Evolutionary conservation across 2,329 filamentous ascomycete genomes (phyloP), one percentile per base, ranked within the genome.

Genomic region (Ophidiomyces ophidiicola): DNA sequence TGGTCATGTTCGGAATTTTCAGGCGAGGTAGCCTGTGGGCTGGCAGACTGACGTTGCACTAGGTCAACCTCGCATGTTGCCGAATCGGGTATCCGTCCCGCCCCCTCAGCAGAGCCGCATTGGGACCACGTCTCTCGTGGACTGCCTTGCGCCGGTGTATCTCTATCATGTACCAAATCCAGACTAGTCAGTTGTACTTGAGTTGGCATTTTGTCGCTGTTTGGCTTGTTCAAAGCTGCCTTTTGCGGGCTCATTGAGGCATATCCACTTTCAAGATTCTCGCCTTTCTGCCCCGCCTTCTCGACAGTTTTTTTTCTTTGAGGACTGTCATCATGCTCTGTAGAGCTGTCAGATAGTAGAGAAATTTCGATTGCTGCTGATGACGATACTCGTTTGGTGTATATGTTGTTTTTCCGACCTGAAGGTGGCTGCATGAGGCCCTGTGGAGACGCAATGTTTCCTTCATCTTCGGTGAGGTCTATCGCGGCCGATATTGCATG

Each of bases 401-500:
- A 14, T 14, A 14, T 28, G 11, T 4, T 10, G 11, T 14, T 10
- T 10, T n/a, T n/a, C n/a, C n/a, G n/a, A n/a, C n/a, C n/a, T n/a
- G n/a, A n/a, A n/a, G n/a, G n/a, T n/a, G n/a, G n/a, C n/a, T n/a
- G n/a, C n/a, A n/a, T n/a, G n/a, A n/a, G n/a, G n/a, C n/a, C n/a
- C 15, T 17, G 29, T 7, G 8, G 36, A 39, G 3, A 20, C 36
- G 23, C 36, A 20, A 17, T 39, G 14, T 18, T 26, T 15, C 23
- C 29, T 11, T 39, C 32, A 11, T 4, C 2, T n/a, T 18, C 25
- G 10, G 11, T 20, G 24, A 41, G 7, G 14, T 34, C 15, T 11
- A 41, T 30, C 5, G 24, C 24, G 15, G 17, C 11, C 11, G 38
- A 35, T 8, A 30, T 17, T 10, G 38, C 38, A 24, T 36, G 24